Evolutionary conservation across 2,329 filamentous ascomycete genomes (phyloP).

Genomic region (Pestalotiopsis sp.): DNA sequence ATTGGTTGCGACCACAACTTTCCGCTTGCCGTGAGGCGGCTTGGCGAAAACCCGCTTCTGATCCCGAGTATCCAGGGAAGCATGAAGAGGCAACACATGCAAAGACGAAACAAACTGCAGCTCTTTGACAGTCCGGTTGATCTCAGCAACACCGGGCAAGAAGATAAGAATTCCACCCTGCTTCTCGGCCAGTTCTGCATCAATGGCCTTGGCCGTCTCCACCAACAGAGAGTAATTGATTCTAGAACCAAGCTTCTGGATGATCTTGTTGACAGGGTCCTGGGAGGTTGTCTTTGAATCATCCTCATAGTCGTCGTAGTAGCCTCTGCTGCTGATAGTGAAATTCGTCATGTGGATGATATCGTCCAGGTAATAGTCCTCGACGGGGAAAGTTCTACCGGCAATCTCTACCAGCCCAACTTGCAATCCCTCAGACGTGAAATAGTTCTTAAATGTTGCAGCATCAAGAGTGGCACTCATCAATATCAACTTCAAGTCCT

Average conservation of each 20-base stretch:
- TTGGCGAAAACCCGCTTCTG: conserved; percentile 84
- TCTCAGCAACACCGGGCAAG: conserved; percentile 88
- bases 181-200: conserved; percentile 71
- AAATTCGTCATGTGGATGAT: conserved; percentile 81
- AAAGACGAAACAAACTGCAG: conserved; percentile 65
- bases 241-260: conserved; percentile 74
- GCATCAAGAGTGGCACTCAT: conserved; percentile 98
- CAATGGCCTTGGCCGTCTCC: conserved; percentile 79
- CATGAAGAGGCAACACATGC: conserved; percentile 86
- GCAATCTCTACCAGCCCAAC: conserved; percentile 86
- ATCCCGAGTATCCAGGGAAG: conserved; percentile 84
- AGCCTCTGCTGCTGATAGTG: conserved; percentile 34
- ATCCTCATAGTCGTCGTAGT: conserved; percentile 40
- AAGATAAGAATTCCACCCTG: conserved; percentile 95
- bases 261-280: conserved; percentile 67
- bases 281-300: conserved; percentile 47
- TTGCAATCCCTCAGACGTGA: conserved; percentile 64
- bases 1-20: conserved; percentile 93
- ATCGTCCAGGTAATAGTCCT: conserved; percentile 89
- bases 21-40: conserved; percentile 78
- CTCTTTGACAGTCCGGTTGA: conserved; percentile 75
- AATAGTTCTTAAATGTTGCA: conserved; percentile 82
- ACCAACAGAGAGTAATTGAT: conserved; percentile 92
- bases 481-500: conserved; percentile 84
- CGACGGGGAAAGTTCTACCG: conserved; percentile 86